Evolutionary conservation across 106 monocot genomes (phyloP).

Genomic region (Vanilla planifolia): DNA sequence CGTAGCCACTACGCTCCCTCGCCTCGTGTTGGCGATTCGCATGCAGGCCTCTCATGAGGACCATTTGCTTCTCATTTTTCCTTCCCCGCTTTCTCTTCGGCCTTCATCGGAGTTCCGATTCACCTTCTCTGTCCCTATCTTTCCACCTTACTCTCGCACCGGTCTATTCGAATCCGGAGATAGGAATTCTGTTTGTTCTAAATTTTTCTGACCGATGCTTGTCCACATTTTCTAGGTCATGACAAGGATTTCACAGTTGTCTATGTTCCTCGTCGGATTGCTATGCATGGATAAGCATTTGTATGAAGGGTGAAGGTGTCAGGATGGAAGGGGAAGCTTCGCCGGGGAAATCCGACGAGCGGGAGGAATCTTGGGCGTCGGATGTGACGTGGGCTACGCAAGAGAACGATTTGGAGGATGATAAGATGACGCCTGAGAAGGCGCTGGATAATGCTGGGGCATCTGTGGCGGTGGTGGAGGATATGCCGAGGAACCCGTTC

Average conservation of each 20-base stretch:
- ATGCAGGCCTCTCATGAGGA: neutral
- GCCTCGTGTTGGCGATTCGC: neutral
- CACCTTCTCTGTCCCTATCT: neutral
- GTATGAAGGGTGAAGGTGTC: neutral
- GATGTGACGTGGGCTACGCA: neutral
- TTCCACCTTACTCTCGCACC: neutral
- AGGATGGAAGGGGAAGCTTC: slow-evolving; percentile 1
- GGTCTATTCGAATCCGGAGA: neutral
- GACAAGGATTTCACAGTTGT: neutral
- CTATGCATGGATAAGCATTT: neutral
- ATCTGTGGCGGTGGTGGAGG: neutral
- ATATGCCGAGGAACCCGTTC: neutral
- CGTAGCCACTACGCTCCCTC: neutral
- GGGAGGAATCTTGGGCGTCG: neutral
- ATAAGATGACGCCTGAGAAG: neutral
- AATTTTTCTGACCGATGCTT: neutral
- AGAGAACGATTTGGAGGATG: neutral
- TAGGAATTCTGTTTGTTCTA: neutral
- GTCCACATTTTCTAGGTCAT: neutral
- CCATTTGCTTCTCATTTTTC: neutral
- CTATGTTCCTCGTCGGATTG: neutral
- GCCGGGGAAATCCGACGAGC: neutral
- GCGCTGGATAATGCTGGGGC: neutral
- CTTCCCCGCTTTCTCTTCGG: neutral
- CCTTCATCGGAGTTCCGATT: neutral